Percentiles rank a stretch among this genome's conserved stretches.
These are phyloP conservation scores for Cercospora sojina DNA, from an alignment of 2,329 filamentous ascomycete species.

Conservation along the genomic window DNA sequence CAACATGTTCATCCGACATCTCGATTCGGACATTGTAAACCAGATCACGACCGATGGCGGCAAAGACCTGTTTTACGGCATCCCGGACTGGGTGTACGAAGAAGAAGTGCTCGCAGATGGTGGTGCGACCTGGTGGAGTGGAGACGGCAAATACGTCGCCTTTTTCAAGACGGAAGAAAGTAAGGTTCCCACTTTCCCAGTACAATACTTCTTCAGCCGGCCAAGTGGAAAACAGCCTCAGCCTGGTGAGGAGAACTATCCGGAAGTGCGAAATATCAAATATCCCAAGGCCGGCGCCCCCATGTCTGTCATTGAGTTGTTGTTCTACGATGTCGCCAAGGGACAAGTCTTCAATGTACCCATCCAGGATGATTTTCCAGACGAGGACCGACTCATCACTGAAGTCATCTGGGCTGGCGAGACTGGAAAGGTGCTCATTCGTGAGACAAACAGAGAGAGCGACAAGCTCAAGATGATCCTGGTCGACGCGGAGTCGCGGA, in stretches of 20 bases:
- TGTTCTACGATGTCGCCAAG: slow-evolving; percentile 82
- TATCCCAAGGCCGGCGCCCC: slow-evolving; percentile 95
- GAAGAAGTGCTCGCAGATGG: slow-evolving; percentile 77
- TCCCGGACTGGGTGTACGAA: slow-evolving; percentile 97
- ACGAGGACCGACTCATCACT: slow-evolving; percentile 84
- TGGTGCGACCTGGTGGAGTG: slow-evolving; percentile 92
- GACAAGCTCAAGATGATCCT: slow-evolving; percentile 85
- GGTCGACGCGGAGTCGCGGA: slow-evolving; percentile 72
- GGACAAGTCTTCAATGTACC: slow-evolving; percentile 77
- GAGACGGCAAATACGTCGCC: slow-evolving; percentile 82
- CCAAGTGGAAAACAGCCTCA: slow-evolving; percentile 71
- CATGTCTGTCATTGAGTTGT: slow-evolving; percentile 83
- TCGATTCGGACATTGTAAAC: slow-evolving; percentile 59
- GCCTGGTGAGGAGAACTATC: slow-evolving; percentile 79
- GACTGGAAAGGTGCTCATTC: slow-evolving; percentile 73
- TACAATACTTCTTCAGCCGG: slow-evolving; percentile 88
- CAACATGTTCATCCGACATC: slow-evolving; percentile 78
- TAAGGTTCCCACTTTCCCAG: slow-evolving; percentile 82
- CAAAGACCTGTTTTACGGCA: slow-evolving; percentile 85
- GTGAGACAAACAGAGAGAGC: slow-evolving; percentile 91
- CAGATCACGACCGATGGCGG: slow-evolving; percentile 86
- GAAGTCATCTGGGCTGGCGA: slow-evolving; percentile 85
- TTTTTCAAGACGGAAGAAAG: slow-evolving; percentile 95
- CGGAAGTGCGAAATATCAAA: slow-evolving; percentile 87
- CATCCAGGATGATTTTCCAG: slow-evolving; percentile 72